These are phyloP conservation scores for Rhodotorula mucilaginosa DNA, from an alignment of 1,284 basidiomycete species.

Conservation along the genomic window DNA sequence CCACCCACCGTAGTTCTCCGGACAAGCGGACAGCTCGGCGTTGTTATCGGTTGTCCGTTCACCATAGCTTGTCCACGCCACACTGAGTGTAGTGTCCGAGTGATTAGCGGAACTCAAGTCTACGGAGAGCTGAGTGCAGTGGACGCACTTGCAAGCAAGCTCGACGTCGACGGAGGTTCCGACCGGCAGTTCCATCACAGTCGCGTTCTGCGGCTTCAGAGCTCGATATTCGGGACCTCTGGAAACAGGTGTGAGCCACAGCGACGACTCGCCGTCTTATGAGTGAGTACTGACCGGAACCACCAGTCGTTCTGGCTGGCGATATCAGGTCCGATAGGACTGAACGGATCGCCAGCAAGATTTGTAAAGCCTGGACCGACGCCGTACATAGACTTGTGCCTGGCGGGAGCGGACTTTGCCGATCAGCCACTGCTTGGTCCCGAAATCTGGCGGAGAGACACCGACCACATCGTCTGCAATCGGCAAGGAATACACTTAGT, in stretches of 20 bases:
- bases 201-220: conserved; percentile 11
- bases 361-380: conserved; percentile 12
- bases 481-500: background rate
- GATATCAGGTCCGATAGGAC: conserved; percentile 24
- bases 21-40: conserved; percentile 26
- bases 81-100: conserved; percentile 1
- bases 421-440: too few relatives aligned
- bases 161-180: conserved; percentile 28
- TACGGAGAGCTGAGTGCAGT: too few relatives aligned
- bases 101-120: background rate
- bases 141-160: conserved; percentile 30
- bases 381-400: conserved; percentile 29
- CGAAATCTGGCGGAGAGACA: too few relatives aligned
- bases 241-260: background rate
- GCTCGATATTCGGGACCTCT: conserved; percentile 16
- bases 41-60: conserved; percentile 5
- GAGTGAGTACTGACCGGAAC: conserved; percentile 18
- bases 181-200: conserved; percentile 30
- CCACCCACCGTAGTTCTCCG: conserved; percentile 26
- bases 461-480: background rate
- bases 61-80: conserved; percentile 33
- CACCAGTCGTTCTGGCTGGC: conserved; percentile 27
- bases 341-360: conserved; percentile 2
- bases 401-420: background rate
- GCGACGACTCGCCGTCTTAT: too few relatives aligned